phyloP scores from a whole-genome alignment of 148 eudicot genomes.

The Polygonum aviculare region DNA sequence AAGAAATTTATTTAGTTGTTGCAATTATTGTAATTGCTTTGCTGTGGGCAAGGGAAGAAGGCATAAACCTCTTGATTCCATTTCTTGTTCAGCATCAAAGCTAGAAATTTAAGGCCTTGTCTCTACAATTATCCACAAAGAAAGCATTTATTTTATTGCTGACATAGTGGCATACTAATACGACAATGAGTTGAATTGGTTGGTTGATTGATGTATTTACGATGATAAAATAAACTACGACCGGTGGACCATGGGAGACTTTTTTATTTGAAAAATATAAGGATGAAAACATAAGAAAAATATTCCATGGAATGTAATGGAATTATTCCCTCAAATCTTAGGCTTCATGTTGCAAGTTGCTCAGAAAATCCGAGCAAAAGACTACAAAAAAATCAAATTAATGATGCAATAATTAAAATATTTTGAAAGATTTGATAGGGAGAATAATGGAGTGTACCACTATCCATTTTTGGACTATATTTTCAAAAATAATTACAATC shows the following conservation, averaged over 20 bases:
- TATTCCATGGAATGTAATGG: neutral
- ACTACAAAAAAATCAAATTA: neutral
- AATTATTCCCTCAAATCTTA: neutral
- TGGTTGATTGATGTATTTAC: neutral
- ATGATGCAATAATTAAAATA: neutral
- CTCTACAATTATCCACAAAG: too few relatives aligned
- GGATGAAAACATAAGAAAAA: neutral
- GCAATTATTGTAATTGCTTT: neutral
- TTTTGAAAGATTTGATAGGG: neutral
- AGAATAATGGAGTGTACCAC: neutral
- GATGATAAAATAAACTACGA: too few relatives aligned
- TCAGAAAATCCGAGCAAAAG: neutral
- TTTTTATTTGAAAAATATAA: neutral
- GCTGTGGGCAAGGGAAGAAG: neutral
- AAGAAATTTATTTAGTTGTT: neutral
- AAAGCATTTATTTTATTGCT: neutral
- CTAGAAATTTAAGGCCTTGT: neutral
- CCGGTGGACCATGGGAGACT: neutral
- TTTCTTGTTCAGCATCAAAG: neutral
- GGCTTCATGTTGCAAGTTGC: neutral
- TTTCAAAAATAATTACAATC: neutral
- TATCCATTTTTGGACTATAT: neutral
- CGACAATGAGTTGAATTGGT: neutral
- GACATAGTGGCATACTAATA: neutral
- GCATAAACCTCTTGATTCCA: slow-evolving; percentile 2